phyloP scores from a whole-genome alignment of 2,329 filamentous ascomycete species.

The Aureobasidium musti region DNA sequence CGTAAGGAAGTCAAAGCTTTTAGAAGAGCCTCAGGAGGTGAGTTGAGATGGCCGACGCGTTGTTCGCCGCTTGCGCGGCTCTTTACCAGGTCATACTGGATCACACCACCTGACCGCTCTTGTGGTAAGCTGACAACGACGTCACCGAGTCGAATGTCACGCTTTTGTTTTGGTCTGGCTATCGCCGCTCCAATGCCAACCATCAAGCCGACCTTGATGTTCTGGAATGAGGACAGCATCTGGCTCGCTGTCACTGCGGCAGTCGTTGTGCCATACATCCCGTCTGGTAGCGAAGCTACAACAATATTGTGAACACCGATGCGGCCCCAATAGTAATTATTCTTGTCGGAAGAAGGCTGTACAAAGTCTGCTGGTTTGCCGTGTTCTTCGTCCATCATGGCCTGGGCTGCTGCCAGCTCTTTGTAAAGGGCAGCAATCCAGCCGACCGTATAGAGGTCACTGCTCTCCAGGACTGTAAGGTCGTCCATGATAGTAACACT shows the following conservation, averaged over 20 bases:
- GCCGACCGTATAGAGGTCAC: slow-evolving; percentile 32
- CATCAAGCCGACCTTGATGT: slow-evolving; percentile 34
- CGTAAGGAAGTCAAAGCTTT: background rate
- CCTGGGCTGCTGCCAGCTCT: slow-evolving; percentile 31
- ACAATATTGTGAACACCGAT: slow-evolving; percentile 32
- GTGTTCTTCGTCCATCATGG: slow-evolving; percentile 32
- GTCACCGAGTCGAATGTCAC: slow-evolving; percentile 38
- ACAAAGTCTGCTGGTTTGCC: slow-evolving; percentile 16
- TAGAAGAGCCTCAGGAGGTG: slow-evolving; percentile 1
- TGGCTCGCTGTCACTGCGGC: slow-evolving; percentile 30
- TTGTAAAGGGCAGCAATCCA: slow-evolving; percentile 33
- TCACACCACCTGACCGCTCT: slow-evolving; percentile 33
- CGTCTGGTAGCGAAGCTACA: slow-evolving; percentile 30
- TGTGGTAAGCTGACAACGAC: slow-evolving; percentile 36
- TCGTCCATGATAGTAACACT: background rate
- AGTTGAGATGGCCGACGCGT: slow-evolving; percentile 13
- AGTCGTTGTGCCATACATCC: slow-evolving; percentile 27
- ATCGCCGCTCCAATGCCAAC: slow-evolving; percentile 36
- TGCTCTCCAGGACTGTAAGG: background rate
- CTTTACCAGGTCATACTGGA: slow-evolving; percentile 36
- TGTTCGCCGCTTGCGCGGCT: background rate
- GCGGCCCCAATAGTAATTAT: slow-evolving; percentile 31
- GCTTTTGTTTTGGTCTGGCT: slow-evolving; percentile 8
- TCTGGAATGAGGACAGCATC: slow-evolving; percentile 24
- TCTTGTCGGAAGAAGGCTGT: slow-evolving; percentile 26